Evolutionary conservation across 164 flowering plant species (phyloP), one percentile per base, ranked within the genome.

Genomic region (Cinnamomum micranthum): DNA sequence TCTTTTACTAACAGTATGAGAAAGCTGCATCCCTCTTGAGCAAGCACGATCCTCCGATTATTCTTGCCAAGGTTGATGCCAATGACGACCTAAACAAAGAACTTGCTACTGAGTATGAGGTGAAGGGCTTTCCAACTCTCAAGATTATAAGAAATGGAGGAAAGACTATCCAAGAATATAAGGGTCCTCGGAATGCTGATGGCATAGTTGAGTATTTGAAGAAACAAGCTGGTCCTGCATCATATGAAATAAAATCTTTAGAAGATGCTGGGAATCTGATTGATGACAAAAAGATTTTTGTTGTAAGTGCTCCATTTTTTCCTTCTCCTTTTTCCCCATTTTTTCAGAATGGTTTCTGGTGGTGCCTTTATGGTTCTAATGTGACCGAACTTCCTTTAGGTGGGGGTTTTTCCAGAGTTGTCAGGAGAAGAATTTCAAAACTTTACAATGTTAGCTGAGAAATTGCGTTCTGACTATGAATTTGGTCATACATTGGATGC

Each of bases 121-220:
- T 95, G 24, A 78, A 51, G 80, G 97, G 98, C 68, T 95, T 85
- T 81, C 98, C 98, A 58, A 92, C 97, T 1, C 74, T 95, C 51
- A 95, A 95, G 77, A 89, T 93, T 73, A 23, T 95, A 41, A 89
- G 94, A 81, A 82, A 91, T 76, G 95, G 94, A 55, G 98, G 97
- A 22, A 88, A 87, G 69, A 50, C 35, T 60, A 51, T 85, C 81
- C 90, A 90, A 77, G 98, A 95, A 0, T 95, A 89, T 83, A 93
- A 95, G 65, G 98, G 98, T 24, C 97, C 98, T 25, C 84, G 97
- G 19, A 94, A 95, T 0, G 97, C 97, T 1, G 94, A 95, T 24
- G 97, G 97, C 23, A 95, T 95, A 72, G 93, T 91, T 47, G 74
- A 72, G n/a, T 89, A 88, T 79, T 69, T 95, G 82, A 89, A 90